phyloP scores from a whole-genome alignment of 2,329 filamentous ascomycete species.

The Alternaria dauci region DNA sequence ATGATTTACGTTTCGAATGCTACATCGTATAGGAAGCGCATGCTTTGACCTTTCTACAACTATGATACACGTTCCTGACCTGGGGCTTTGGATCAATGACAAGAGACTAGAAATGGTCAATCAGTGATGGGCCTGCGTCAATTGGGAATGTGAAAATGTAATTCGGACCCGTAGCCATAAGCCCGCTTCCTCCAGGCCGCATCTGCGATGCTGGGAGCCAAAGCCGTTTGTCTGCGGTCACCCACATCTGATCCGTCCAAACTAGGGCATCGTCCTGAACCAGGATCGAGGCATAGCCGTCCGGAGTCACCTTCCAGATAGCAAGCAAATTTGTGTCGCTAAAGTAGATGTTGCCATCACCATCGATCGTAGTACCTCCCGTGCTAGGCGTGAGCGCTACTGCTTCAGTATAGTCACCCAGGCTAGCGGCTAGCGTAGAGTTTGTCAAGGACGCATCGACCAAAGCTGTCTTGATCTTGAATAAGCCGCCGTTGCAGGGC shows the following conservation, averaged over 20 bases:
- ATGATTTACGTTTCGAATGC: too few relatives aligned
- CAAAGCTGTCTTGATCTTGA: background rate
- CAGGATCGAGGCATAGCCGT: background rate
- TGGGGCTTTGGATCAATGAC: too few relatives aligned
- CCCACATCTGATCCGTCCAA: background rate
- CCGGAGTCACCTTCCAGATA: background rate
- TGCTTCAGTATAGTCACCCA: background rate
- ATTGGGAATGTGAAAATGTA: background rate
- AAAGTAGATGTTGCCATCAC: background rate
- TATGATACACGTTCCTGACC: too few relatives aligned
- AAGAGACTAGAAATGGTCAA: too few relatives aligned
- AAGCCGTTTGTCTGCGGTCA: background rate
- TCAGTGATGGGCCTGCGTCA: background rate
- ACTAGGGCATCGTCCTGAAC: background rate
- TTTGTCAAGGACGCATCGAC: background rate
- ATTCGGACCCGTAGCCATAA: background rate
- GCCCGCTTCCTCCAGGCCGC: background rate
- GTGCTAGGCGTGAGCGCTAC: background rate
- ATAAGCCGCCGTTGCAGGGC: background rate
- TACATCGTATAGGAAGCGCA: too few relatives aligned
- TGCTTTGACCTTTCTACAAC: too few relatives aligned
- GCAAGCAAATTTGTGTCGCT: background rate
- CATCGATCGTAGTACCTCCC: background rate
- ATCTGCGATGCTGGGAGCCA: background rate
- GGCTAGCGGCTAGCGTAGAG: background rate